phyloP scores from a whole-genome alignment of 2,329 filamentous ascomycete species.

The Colletotrichum simmondsii region DNA sequence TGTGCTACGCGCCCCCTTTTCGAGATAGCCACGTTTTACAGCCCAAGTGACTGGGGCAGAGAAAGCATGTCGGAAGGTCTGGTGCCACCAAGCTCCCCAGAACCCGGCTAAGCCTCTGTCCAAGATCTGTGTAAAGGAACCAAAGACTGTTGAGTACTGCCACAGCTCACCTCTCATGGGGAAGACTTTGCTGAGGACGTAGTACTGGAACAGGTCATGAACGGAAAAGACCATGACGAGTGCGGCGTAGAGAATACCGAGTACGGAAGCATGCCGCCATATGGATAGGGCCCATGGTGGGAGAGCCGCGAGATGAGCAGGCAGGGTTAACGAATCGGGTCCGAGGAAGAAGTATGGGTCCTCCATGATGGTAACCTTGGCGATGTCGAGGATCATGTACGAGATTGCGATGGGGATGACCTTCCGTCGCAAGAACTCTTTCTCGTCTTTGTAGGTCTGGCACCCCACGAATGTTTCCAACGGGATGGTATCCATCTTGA shows the following conservation, averaged over 20 bases:
- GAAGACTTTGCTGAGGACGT: slow-evolving; percentile 61
- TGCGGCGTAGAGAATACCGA: slow-evolving; percentile 67
- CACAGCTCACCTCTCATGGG: slow-evolving; percentile 62
- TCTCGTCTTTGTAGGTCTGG: slow-evolving; percentile 52
- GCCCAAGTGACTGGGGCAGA: slow-evolving; percentile 66
- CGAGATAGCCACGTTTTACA: slow-evolving; percentile 50
- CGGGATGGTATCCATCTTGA: slow-evolving; percentile 55
- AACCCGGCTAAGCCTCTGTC: slow-evolving; percentile 81
- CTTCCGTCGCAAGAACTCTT: slow-evolving; percentile 56
- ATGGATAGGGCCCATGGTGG: slow-evolving; percentile 58
- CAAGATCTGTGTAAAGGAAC: slow-evolving; percentile 64
- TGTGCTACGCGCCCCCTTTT: slow-evolving; percentile 42
- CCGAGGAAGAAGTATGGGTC: slow-evolving; percentile 82
- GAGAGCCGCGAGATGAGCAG: slow-evolving; percentile 55
- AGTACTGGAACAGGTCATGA: slow-evolving; percentile 66
- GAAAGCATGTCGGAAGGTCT: slow-evolving; percentile 83
- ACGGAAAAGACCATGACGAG: slow-evolving; percentile 71
- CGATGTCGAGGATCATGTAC: slow-evolving; percentile 76
- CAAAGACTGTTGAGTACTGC: slow-evolving; percentile 66
- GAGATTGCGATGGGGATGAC: slow-evolving; percentile 59
- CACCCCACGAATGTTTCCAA: slow-evolving; percentile 57
- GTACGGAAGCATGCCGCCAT: slow-evolving; percentile 67
- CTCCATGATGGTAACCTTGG: slow-evolving; percentile 75
- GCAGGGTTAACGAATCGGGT: slow-evolving; percentile 48
- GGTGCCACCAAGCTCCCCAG: slow-evolving; percentile 93